Conservation (phyloP, 257 asterid genomes). For the Knoxia roxburghii region DNA sequence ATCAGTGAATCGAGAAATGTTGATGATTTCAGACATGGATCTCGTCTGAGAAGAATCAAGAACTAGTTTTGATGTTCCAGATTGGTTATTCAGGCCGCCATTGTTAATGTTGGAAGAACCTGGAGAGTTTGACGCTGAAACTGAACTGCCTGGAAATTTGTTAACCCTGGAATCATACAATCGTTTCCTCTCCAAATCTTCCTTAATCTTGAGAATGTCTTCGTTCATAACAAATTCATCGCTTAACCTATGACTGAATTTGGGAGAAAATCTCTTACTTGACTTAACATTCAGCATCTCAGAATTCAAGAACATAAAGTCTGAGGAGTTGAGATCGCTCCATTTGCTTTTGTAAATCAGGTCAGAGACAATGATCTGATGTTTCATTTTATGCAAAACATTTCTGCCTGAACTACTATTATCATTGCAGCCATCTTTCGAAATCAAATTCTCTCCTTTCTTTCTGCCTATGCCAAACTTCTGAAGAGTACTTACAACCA, state of each 20-base stretch:
- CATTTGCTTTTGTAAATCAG: slow-evolving; percentile 42
- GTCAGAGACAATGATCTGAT: slow-evolving; percentile 42
- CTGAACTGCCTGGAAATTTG: background rate
- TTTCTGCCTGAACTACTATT: background rate
- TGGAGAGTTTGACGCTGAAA: slow-evolving; percentile 13
- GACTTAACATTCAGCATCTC: slow-evolving; percentile 34
- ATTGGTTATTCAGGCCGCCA: slow-evolving; percentile 16
- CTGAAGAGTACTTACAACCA: too few species aligned
- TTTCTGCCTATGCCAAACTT: background rate
- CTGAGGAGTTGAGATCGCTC: slow-evolving; percentile 50
- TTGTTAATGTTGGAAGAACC: slow-evolving; percentile 11
- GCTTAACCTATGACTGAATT: background rate
- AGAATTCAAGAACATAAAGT: slow-evolving; percentile 37
- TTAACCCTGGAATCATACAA: slow-evolving; percentile 20
- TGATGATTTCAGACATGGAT: slow-evolving; percentile 56
- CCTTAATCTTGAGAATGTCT: background rate
- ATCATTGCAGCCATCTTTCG: background rate
- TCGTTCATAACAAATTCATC: slow-evolving; percentile 3
- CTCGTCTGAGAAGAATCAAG: slow-evolving; percentile 29
- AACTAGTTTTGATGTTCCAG: slow-evolving; percentile 11
- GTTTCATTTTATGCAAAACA: too few species aligned
- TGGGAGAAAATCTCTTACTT: slow-evolving; percentile 19
- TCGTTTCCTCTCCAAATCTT: background rate
- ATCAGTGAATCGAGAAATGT: slow-evolving; percentile 31
- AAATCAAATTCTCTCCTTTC: background rate